These are phyloP conservation scores for Trametes sanguinea DNA, from an alignment of 768 basidiomycete genomes.

Conservation along the genomic window DNA sequence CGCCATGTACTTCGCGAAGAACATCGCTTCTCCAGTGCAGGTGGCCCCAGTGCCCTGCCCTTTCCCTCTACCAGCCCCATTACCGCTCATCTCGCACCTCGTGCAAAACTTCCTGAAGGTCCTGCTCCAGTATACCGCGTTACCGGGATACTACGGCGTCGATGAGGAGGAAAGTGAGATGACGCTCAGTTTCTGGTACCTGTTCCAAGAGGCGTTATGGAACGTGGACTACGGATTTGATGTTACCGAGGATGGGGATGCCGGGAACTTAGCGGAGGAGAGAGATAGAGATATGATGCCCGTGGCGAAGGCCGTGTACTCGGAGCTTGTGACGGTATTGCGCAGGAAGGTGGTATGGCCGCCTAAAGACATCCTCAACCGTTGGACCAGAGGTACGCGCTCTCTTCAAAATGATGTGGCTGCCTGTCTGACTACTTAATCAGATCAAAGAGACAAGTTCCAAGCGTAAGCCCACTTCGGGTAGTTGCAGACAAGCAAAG, in stretches of 20 bases:
- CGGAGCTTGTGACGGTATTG: constrained; percentile 71
- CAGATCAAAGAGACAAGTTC: constrained; percentile 80
- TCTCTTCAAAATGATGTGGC: background rate
- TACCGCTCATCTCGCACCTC: constrained; percentile 30
- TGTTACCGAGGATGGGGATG: constrained; percentile 27
- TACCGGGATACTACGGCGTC: constrained; percentile 73
- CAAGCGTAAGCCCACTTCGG: constrained; percentile 55
- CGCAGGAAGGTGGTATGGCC: constrained; percentile 80
- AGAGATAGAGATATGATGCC: constrained; percentile 43
- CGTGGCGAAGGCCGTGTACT: constrained; percentile 76
- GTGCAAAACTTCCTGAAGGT: constrained; percentile 70
- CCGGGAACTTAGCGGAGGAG: constrained; percentile 19
- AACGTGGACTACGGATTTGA: constrained; percentile 53
- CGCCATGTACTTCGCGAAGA: constrained; percentile 68
- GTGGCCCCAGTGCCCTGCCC: constrained; percentile 28
- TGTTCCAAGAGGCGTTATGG: constrained; percentile 89
- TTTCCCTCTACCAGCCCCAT: constrained; percentile 15
- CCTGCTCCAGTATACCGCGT: constrained; percentile 71
- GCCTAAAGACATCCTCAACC: constrained; percentile 38
- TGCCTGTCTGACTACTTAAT: constrained; percentile 6
- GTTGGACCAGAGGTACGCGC: constrained; percentile 70
- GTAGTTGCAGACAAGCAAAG: background rate
- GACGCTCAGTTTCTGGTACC: constrained; percentile 87
- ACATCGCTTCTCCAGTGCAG: constrained; percentile 54
- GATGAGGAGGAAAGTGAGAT: constrained; percentile 90